Evolutionary conservation across 768 basidiomycete genomes (phyloP).

Genomic region (Agrocybe praecox): DNA sequence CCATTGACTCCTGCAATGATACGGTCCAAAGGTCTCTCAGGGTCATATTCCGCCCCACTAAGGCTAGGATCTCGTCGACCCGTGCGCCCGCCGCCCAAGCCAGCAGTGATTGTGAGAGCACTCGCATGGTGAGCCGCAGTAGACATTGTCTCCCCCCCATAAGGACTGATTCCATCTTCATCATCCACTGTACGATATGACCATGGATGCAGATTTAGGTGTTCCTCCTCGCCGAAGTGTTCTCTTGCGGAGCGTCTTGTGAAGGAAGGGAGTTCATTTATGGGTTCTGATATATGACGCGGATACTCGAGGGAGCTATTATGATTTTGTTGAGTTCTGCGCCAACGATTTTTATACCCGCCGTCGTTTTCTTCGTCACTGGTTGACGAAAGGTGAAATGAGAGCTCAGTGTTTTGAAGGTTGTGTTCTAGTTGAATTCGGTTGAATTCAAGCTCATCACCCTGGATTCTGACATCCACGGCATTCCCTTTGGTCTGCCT

Average conservation of each 20-base stretch:
- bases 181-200: conserved; percentile 59
- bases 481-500: conserved; percentile 35
- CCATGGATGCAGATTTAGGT: conserved; percentile 54
- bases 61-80: conserved; percentile 56
- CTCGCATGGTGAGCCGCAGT: conserved; percentile 91
- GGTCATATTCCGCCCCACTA: conserved; percentile 85
- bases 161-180: conserved; percentile 70
- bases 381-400: conserved; percentile 63
- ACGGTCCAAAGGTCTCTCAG: conserved; percentile 74
- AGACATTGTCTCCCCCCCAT: conserved; percentile 71
- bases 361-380: conserved; percentile 29
- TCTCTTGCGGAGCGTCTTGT: conserved; percentile 55
- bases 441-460: conserved; percentile 75
- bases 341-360: conserved; percentile 4
- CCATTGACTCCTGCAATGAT: conserved; percentile 67
- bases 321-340: conserved; percentile 26
- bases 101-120: conserved; percentile 83
- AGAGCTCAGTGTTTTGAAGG: conserved; percentile 71
- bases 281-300: conserved; percentile 64
- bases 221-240: conserved; percentile 55
- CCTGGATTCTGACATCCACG: conserved; percentile 53
- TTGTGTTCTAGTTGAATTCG: conserved; percentile 82
- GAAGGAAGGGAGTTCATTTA: conserved; percentile 63
- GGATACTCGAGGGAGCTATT: conserved; percentile 70
- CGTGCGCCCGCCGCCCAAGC: conserved; percentile 62